phyloP scores from a whole-genome alignment of 2,329 filamentous ascomycete genomes.

The Fusarium setosum region DNA sequence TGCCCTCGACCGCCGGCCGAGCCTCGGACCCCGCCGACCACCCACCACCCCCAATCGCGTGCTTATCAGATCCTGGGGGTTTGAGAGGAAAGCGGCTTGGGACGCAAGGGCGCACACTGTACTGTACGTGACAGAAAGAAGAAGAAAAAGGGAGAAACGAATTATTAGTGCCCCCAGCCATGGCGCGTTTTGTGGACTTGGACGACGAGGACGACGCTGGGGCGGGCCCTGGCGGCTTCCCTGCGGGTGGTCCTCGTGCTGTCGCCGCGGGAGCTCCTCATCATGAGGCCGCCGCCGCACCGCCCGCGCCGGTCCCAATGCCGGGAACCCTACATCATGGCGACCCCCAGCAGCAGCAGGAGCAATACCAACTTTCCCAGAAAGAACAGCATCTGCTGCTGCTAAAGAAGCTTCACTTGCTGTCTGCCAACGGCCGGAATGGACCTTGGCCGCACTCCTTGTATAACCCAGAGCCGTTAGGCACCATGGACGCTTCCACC shows the following conservation, averaged over 20 bases:
- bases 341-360: conserved; percentile 30
- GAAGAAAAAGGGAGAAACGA: neutral
- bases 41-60: conserved; percentile 24
- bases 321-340: conserved; percentile 40
- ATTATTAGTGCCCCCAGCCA: conserved; percentile 31
- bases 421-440: conserved; percentile 41
- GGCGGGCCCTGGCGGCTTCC: conserved; percentile 29
- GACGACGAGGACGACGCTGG: conserved; percentile 40
- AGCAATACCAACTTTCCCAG: conserved; percentile 22
- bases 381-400: conserved; percentile 42
- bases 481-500: conserved; percentile 40
- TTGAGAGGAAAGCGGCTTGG: neutral
- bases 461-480: conserved; percentile 38
- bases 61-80: conserved; percentile 46
- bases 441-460: conserved; percentile 43
- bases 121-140: conserved; percentile 21
- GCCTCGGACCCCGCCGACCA: conserved; percentile 35
- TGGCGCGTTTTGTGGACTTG: conserved; percentile 47
- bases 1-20: conserved; percentile 34
- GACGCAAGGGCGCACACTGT: conserved; percentile 24
- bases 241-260: conserved; percentile 30
- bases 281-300: conserved; percentile 32
- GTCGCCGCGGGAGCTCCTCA: conserved; percentile 27
- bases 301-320: conserved; percentile 36
- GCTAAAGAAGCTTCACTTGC: conserved; percentile 40